Conservation (phyloP, 345 rosid species). For the Physaria fendleri region DNA sequence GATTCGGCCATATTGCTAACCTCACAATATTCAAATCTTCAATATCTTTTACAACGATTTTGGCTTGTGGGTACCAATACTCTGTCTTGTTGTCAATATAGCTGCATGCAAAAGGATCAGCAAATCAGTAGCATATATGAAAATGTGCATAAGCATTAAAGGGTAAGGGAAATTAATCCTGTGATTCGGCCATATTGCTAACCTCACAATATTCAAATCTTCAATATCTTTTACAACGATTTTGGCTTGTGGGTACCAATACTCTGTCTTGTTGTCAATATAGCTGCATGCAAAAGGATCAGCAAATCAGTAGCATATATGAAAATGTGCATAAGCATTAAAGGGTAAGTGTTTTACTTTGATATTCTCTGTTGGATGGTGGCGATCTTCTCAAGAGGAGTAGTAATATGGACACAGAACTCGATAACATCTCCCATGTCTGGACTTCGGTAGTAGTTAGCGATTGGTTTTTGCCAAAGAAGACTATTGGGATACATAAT, state of each 20-base stretch:
- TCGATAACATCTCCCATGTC: constrained; percentile 80
- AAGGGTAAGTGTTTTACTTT: constrained; percentile 28
- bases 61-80: constrained; percentile 64
- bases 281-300: no score
- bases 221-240: constrained; percentile 49
- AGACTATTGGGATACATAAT: constrained; percentile 55
- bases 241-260: constrained; percentile 58
- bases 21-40: constrained; percentile 41
- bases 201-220: constrained; percentile 38
- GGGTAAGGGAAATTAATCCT: no score
- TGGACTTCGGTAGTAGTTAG: constrained; percentile 81
- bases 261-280: constrained; percentile 63
- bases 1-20: constrained; percentile 62
- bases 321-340: not conserved
- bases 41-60: constrained; percentile 44
- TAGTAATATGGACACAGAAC: constrained; percentile 63
- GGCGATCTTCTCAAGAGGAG: constrained; percentile 59
- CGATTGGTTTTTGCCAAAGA: constrained; percentile 58
- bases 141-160: no score
- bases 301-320: no score
- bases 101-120: no score
- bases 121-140: no score
- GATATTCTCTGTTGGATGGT: constrained; percentile 52
- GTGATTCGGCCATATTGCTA: constrained; percentile 67
- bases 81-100: constrained; percentile 62